These are phyloP conservation scores for Agastache rugosa DNA, from an alignment of 257 asterid genomes.

Conservation along the genomic window DNA sequence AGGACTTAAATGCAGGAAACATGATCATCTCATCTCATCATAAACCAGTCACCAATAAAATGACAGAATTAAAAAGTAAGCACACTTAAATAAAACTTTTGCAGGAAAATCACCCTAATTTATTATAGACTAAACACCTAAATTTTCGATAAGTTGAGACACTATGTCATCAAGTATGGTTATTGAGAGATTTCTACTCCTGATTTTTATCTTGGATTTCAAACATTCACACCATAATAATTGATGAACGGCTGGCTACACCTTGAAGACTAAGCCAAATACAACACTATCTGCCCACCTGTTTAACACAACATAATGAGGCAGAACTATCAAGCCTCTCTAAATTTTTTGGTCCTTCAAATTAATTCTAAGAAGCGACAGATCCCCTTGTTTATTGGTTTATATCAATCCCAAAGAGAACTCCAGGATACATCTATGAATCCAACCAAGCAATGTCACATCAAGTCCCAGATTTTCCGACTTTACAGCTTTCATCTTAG, in stretches of 20 bases:
- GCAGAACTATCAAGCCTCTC: not conserved
- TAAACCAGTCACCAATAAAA: no score
- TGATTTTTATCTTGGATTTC: not conserved
- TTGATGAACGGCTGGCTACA: not conserved
- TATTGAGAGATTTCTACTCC: not conserved
- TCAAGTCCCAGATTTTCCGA: not conserved
- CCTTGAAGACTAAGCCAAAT: not conserved
- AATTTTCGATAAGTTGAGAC: not conserved
- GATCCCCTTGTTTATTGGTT: not conserved
- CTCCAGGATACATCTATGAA: not conserved
- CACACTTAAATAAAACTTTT: not conserved
- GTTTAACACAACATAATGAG: not conserved
- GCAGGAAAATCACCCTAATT: not conserved
- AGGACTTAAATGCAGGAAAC: not conserved
- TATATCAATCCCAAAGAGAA: not conserved
- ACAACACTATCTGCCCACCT: not conserved
- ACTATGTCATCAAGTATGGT: not conserved
- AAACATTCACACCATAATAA: no score
- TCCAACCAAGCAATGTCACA: not conserved
- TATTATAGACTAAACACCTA: no score
- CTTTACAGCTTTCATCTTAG: not conserved
- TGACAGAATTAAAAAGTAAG: not conserved
- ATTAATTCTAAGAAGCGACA: not conserved
- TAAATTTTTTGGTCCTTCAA: not conserved
- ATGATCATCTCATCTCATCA: not conserved